Percentiles rank a stretch among this genome's conserved stretches.
Evolutionary conservation across 2,329 filamentous ascomycete genomes (phyloP).

Genomic region (Metarhizium robertsii): DNA sequence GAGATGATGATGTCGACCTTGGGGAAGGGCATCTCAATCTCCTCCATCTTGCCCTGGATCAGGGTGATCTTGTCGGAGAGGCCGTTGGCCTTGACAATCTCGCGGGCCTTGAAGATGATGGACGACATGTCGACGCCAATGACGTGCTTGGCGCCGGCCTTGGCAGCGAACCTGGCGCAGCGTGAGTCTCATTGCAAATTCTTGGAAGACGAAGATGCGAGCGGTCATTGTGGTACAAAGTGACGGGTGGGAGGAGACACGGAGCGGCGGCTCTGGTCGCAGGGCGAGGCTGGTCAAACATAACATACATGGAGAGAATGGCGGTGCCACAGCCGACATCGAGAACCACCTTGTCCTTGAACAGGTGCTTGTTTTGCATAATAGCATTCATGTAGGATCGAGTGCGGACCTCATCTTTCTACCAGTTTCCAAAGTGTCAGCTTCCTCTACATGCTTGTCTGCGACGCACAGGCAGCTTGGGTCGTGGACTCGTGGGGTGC

Average conservation of each 20-base stretch:
- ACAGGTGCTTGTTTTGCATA: constrained; percentile 91
- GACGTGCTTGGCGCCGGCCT: constrained; percentile 94
- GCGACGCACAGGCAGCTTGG: constrained; percentile 2
- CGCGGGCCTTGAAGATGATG: constrained; percentile 95
- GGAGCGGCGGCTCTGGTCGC: no score
- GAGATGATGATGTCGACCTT: constrained; percentile 99
- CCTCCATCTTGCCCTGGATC: constrained; percentile 99
- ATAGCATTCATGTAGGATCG: constrained; percentile 96
- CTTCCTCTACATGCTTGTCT: background rate
- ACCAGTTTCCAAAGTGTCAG: constrained; percentile 5
- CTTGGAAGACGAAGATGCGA: no score
- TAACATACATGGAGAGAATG: constrained; percentile 92
- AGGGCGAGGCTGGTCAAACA: constrained; percentile 21
- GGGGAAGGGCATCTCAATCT: constrained; percentile 84
- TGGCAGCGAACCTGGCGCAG: constrained; percentile 78
- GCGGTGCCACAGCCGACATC: constrained; percentile 96
- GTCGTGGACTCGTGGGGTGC: constrained; percentile 4
- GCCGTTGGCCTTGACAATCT: constrained; percentile 89
- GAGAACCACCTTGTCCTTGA: constrained; percentile 76
- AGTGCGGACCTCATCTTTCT: constrained; percentile 99
- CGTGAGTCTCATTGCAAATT: constrained; percentile 1
- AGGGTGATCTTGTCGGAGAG: constrained; percentile 94
- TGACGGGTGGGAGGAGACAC: background rate
- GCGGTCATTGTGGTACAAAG: background rate
- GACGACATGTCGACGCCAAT: constrained; percentile 99